A percentile compares a stretch with the other conserved stretches of the same genome.
Conservation (phyloP, 2,329 filamentous ascomycete genomes). For the Clarireedia paspali region DNA sequence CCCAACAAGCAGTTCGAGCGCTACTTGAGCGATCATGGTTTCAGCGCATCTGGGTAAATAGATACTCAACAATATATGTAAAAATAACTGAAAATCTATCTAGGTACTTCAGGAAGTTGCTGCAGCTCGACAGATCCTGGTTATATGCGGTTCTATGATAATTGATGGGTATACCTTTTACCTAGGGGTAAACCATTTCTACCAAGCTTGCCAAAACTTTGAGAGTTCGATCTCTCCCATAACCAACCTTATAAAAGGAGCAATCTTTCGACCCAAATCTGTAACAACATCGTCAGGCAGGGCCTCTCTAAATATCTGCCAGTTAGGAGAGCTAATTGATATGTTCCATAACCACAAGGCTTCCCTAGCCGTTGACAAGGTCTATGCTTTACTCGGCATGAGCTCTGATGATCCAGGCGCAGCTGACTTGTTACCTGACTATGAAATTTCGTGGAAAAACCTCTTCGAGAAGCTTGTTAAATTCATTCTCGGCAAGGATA, state of each 20-base stretch:
- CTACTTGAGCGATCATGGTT: constrained; percentile 11
- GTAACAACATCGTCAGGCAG: not conserved
- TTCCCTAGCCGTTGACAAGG: not conserved
- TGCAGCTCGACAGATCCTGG: not conserved
- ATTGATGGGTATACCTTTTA: not conserved
- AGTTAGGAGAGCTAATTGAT: not conserved
- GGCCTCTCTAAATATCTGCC: not conserved
- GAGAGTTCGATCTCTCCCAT: not conserved
- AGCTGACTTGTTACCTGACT: not conserved
- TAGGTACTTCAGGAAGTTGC: not conserved
- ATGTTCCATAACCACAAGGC: not conserved
- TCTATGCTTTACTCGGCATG: not conserved
- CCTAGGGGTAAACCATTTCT: not conserved
- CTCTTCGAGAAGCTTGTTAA: not conserved
- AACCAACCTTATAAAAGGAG: not conserved
- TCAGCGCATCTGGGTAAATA: not conserved
- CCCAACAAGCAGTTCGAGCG: no score
- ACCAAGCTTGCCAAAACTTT: not conserved
- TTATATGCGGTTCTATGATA: not conserved
- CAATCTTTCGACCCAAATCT: not conserved
- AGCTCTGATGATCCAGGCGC: not conserved
- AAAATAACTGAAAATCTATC: no score
- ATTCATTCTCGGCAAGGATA: not conserved
- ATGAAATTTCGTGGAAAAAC: not conserved
- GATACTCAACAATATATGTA: no score